Conservation (phyloP, 306 rosid species). For the Trifolium dubium region DNA sequence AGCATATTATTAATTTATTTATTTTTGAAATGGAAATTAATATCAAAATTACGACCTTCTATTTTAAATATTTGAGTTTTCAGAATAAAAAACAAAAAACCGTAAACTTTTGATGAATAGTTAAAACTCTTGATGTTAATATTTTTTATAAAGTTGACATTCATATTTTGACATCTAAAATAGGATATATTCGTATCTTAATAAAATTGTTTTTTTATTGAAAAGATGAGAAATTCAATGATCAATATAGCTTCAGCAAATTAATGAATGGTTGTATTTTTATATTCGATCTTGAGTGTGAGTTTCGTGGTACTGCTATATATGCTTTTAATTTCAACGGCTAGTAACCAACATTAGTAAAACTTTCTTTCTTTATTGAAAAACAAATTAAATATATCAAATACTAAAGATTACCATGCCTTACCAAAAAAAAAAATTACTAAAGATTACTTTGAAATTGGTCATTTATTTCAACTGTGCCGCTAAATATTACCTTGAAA, state of each 20-base stretch:
- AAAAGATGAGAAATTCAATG: conserved; percentile 11
- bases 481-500: too few relatives aligned
- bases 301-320: conserved; percentile 24
- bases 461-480: too few relatives aligned
- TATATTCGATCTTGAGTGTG: conserved; percentile 35
- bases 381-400: too few relatives aligned
- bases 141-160: too few relatives aligned
- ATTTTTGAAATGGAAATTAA: too few relatives aligned
- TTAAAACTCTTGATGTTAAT: not conserved
- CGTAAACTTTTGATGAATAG: not conserved
- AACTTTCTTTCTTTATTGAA: too few relatives aligned
- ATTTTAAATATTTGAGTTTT: not conserved
- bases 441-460: too few relatives aligned
- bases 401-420: too few relatives aligned
- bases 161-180: not conserved
- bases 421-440: too few relatives aligned
- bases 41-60: too few relatives aligned
- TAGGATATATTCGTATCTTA: not conserved
- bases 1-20: too few relatives aligned
- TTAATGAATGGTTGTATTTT: conserved; percentile 24
- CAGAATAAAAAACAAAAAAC: not conserved
- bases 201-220: not conserved
- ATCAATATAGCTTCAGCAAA: conserved; percentile 13
- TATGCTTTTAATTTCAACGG: conserved; percentile 44
- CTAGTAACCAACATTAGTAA: not conserved